Base-by-base conservation (phyloP, 1,139 yeast species). In the Pneumocystis canis region DNA sequence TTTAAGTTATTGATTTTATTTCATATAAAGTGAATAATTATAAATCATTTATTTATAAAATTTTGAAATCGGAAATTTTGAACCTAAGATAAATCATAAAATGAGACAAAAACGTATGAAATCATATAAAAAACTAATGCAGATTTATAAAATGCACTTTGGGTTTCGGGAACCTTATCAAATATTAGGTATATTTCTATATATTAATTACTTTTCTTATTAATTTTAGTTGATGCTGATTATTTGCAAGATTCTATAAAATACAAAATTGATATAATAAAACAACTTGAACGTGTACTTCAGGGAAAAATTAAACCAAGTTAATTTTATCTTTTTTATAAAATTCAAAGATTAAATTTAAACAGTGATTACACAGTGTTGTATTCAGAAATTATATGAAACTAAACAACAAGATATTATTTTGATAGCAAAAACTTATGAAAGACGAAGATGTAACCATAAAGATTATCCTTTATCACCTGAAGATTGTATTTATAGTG, bases 61-160 rank as follows among this genome's bases (percentile, higher is more conserved):
- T 5, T 58, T 11, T 47, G 3, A 47, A 25, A 47, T 4, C 30
- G n/a, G n/a, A 16, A 47, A 14, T 59, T 35, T 37, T 9, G 16
- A 25, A 18, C 18, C 39, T 6, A 47, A 18, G 2, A 33, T 33
- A 33, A 47, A 25, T 20, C 30, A 47, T 20, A 74, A 64, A 64
- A 92, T 92, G 98, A 89, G 95, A 79, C 96, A 90, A 75, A 90
- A 90, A 75, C 81, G 98, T 74, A 96, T 97, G 63, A 92, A 92
- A 74, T 80, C 95, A 1, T 92, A 94, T 75, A 84, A 90, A 73
- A 92, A 90, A 77, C 96, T 88, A 73, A 86, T 92, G 87, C 82
- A 84, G 69, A 85, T 87, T 63, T 86, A 89, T 71, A 81, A 82
- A 67, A 85, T 89, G 72, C 81, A 95, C 31, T 92, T 92, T 80